Evolutionary conservation across 1,284 basidiomycete species (phyloP), one percentile per base, ranked within the genome.

Genomic region (Ustilago tritici): DNA sequence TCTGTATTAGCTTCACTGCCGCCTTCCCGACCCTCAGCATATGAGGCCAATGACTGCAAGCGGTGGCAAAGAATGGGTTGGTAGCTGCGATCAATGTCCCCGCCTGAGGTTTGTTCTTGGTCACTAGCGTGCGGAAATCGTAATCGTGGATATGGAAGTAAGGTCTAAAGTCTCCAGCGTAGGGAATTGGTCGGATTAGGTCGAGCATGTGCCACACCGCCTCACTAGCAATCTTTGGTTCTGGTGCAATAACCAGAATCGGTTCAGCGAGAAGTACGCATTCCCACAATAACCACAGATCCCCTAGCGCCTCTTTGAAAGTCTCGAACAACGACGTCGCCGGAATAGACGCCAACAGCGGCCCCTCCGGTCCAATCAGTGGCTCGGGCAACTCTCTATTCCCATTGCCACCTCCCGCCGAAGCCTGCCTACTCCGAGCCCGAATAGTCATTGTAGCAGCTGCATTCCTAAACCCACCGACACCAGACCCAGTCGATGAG

Each of bases 91-190:
- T 87, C 1, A 98, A 85, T 0, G 94, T 88, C 0, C 95, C 96
- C 0, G 92, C 88, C 80, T 92, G 92, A 0, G 96, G 95, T 72
- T 93, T 91, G 53, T 93, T 91, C 72, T 92, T 91, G 82, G 93
- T 94, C 36, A 96, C 91, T 4, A 98, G 86, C 0, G 89, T 83
- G 0, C 89, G 84, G 79, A 94, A 92, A 79, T 98, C 95, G 46
- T 90, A 90, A 81, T 98, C 96, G 85, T 98, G 95, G 70, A 98
- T 95, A 17, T 95, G 97, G 79, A 98, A 93, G 86, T 96, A 98
- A 0, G 95, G 96, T 9, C 95, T 89, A 80, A 94, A 91, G 84
- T 98, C 95, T 3, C 91, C 91, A 0, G 92, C 91, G 19, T 93
- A 89, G 0, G 94, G 94, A 34, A 98, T 93, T 1, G 96, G 96